A percentile compares a stretch with the other conserved stretches of the same genome.
Conservation (phyloP, 352 stramenopile species). For the Plasmopara halstedii region DNA sequence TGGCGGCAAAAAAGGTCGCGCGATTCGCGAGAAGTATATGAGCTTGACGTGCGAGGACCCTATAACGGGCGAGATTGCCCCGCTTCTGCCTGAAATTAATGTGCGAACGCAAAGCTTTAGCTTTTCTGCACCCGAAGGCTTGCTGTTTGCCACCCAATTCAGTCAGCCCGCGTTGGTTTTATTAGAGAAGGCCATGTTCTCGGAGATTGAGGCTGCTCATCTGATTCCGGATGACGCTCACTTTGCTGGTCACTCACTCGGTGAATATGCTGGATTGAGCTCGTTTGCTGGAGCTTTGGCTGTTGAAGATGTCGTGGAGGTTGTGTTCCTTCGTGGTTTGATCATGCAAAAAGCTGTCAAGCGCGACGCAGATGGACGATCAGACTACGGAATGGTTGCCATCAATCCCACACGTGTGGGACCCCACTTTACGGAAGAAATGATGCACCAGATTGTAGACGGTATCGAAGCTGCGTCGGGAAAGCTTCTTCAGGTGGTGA, state of each 20-base stretch:
- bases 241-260: slow-evolving; percentile 85
- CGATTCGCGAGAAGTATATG: slow-evolving; percentile 85
- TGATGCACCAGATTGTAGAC: slow-evolving; percentile 67
- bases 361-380: slow-evolving; percentile 51
- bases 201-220: slow-evolving; percentile 62
- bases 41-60: slow-evolving; percentile 62
- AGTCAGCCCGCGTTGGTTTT: slow-evolving; percentile 76
- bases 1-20: slow-evolving; percentile 67
- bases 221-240: slow-evolving; percentile 66
- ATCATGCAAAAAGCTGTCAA: slow-evolving; percentile 60
- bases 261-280: slow-evolving; percentile 79
- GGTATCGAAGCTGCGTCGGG: slow-evolving; percentile 44
- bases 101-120: slow-evolving; percentile 74
- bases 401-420: slow-evolving; percentile 73
- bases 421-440: slow-evolving; percentile 55
- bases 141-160: slow-evolving; percentile 85
- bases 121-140: slow-evolving; percentile 58
- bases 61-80: slow-evolving; percentile 34
- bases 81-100: slow-evolving; percentile 77
- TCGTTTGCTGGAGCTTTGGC: slow-evolving; percentile 65
- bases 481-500: slow-evolving; percentile 82
- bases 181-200: slow-evolving; percentile 80
- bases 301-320: slow-evolving; percentile 67
- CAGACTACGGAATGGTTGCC: slow-evolving; percentile 85
- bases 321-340: slow-evolving; percentile 76